Base-by-base conservation (phyloP, 2,329 filamentous ascomycete genomes). In the Myriangium duriaei region DNA sequence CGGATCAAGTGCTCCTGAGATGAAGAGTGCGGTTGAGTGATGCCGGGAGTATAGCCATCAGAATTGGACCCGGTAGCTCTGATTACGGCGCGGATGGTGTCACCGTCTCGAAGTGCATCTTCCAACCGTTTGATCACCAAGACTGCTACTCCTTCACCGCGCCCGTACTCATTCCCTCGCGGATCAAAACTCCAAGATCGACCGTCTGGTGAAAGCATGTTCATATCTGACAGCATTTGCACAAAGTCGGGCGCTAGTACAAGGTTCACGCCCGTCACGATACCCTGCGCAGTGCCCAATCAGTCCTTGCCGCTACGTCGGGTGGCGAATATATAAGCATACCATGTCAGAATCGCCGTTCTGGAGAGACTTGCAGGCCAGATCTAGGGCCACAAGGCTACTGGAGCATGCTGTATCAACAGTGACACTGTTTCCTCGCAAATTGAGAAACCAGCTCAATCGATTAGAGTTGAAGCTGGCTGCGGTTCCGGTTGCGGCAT, bases 111-210 rank as follows among this genome's bases (percentile, higher is more conserved):
- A 3, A 75, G 39, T 0, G 73, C 74, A 1, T 59, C 50, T 2
- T 48, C 52, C 1, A 76, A 47, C 1, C 51, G 55, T 49, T 76
- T 76, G 0, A 77, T 45, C 0, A 76, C 51, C 0, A 76, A 44
- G 1, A 58, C 54, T 1, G 63, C 62, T 4, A 72, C 51, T 1
- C 70, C 71, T 35, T 76, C 73, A 10, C 67, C 69, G 0, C 70
- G 60, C 14, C 58, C 68, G 49, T 61, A 71, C 5, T 68, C 70
- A 44, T 71, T 53, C 0, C 65, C 71, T 2, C 49, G 50, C 2
- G 48, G 53, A 11, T 54, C 51, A 41, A 56, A 62, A 21, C 53
- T 56, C 14, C 37, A 44, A 29, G 38, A 46, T 29, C 42, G 33
- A 4, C 58, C 56, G 11, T 46, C 47, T 2, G 54, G 51, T 2